Percentiles rank a stretch among this genome's conserved stretches.
phyloP scores from a whole-genome alignment of 306 rosid species.

The Quercus parvula region DNA sequence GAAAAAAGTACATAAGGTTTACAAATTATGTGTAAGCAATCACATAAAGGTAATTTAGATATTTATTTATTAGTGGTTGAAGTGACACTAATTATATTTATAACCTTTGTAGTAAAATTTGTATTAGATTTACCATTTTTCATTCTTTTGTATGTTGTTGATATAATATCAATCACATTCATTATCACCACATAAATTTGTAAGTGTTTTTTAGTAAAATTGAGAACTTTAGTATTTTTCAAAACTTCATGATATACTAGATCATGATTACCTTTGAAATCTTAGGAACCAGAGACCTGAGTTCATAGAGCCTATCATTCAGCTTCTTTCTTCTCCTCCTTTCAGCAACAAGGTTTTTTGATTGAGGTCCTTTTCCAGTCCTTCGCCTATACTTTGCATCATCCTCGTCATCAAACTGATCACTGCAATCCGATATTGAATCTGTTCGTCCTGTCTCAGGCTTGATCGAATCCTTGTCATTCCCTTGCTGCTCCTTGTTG shows the following conservation, averaged over 20 bases:
- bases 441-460: slow-evolving; percentile 50
- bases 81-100: too few species aligned
- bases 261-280: slow-evolving; percentile 61
- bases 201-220: too few species aligned
- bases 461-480: slow-evolving; percentile 49
- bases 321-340: slow-evolving; percentile 95
- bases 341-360: slow-evolving; percentile 85
- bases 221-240: too few species aligned
- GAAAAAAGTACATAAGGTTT: too few species aligned
- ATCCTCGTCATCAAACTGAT: slow-evolving; percentile 78
- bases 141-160: too few species aligned
- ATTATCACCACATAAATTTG: too few species aligned
- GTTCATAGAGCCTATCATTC: slow-evolving; percentile 74
- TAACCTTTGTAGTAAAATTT: too few species aligned
- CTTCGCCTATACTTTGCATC: slow-evolving; percentile 61
- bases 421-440: slow-evolving; percentile 85
- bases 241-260: neutral
- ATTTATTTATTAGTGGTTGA: too few species aligned
- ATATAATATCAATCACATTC: too few species aligned
- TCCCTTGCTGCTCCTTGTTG: slow-evolving; percentile 49
- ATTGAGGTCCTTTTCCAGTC: slow-evolving; percentile 67
- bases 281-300: slow-evolving; percentile 85
- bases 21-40: too few species aligned
- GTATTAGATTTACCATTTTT: too few species aligned
- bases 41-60: too few species aligned